These are phyloP conservation scores for Coemansia sp. DNA, from an alignment of 192 early-diverging fungal genomes.

Conservation along the genomic window DNA sequence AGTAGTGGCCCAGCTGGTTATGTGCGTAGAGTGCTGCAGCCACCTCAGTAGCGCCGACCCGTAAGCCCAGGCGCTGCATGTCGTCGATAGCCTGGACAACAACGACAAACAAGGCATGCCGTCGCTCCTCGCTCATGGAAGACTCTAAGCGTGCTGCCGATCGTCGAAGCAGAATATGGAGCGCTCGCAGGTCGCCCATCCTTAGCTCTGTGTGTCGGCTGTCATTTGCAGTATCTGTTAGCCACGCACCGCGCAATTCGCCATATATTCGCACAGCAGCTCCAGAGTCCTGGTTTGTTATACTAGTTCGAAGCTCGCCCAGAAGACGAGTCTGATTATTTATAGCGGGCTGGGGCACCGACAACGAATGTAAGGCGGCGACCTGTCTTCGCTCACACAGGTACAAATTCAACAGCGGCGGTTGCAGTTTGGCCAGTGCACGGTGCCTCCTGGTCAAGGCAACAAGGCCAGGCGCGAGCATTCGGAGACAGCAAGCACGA, in stretches of 20 bases:
- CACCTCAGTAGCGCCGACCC: conserved; percentile 41
- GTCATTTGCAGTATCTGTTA: neutral
- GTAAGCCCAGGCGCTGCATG: conserved; percentile 28
- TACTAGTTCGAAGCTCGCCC: neutral
- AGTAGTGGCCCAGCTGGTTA: conserved; percentile 9
- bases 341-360: neutral
- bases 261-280: conserved; percentile 13
- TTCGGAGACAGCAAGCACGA: neutral
- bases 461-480: conserved; percentile 2
- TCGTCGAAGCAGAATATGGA: conserved; percentile 30
- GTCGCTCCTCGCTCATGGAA: neutral
- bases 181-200: conserved; percentile 21
- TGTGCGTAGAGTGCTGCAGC: conserved; percentile 20
- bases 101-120: neutral
- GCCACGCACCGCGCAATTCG: neutral
- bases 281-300: neutral
- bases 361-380: neutral
- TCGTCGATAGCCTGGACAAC: conserved; percentile 26
- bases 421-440: neutral
- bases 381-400: neutral
- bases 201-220: neutral
- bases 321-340: neutral
- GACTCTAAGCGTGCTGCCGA: neutral
- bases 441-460: conserved; percentile 1
- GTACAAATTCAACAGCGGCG: neutral